These are phyloP conservation scores for Pythium aristosporum DNA, from an alignment of 352 stramenopile species.

Conservation along the genomic window DNA sequence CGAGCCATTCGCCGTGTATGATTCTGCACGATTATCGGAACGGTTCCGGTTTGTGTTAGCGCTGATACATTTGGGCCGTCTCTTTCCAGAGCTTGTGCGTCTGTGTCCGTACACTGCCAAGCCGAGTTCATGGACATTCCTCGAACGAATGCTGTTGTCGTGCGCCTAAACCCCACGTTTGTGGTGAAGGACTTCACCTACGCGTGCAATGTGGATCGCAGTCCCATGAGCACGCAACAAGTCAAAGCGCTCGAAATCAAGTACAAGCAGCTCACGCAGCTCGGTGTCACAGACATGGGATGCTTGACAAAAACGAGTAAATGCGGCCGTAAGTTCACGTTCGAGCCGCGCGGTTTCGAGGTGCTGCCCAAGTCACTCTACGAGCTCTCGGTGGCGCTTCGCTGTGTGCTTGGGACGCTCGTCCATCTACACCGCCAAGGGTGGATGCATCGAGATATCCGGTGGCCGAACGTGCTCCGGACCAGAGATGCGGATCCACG, in stretches of 20 bases:
- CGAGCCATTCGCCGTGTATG: neutral
- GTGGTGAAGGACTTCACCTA: neutral
- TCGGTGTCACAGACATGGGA: neutral
- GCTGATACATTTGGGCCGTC: neutral
- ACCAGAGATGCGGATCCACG: neutral
- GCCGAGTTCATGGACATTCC: neutral
- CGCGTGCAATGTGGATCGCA: no score
- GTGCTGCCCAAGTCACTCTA: no score
- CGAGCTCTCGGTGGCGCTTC: neutral
- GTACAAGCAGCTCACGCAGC: neutral
- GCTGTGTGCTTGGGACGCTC: slow-evolving; percentile 3
- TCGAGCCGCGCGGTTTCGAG: neutral
- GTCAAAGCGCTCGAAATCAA: neutral
- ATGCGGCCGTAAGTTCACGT: neutral
- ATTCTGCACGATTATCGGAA: neutral
- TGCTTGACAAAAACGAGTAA: neutral
- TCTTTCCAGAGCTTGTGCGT: neutral
- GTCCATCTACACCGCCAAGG: neutral
- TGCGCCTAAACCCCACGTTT: neutral
- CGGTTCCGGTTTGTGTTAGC: neutral
- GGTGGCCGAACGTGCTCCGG: slow-evolving; percentile 13
- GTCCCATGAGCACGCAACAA: neutral
- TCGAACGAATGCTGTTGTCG: neutral
- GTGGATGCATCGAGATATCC: slow-evolving; percentile 17
- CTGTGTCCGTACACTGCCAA: neutral